Evolutionary conservation across 768 basidiomycete genomes (phyloP), one percentile per base, ranked within the genome.

Genomic region (Plicaturopsis crispa): DNA sequence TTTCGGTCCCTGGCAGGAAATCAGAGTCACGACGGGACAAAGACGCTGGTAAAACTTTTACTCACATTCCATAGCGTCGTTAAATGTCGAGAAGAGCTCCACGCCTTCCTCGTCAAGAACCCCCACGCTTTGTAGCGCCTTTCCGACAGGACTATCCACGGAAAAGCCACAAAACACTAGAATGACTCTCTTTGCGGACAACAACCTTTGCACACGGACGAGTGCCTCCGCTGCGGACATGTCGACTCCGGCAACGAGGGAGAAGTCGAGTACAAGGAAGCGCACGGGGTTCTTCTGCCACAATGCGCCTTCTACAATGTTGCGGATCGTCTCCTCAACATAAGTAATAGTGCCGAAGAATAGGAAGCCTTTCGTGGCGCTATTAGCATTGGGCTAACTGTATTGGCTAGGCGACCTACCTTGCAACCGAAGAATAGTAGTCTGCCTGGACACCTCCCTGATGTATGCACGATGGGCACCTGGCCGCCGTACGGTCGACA

Each of bases 161-260:
- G 66, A 58, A 34, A 86, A 74, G 0, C 94, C 94, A 54, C 93
- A 98, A 41, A 99, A 77, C 16, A 97, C 88, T 16, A 99, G 67
- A 1, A 82, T 73, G 38, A 97, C 83, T n/a, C 68, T 69, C 51
- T 83, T 84, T 2, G 75, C 75, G 4, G 74, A 66, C 20, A 97
- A 64, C 6, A 97, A 52, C 5, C 93, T 72, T 47, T 94, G 91
- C 6, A 97, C 72, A 7, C 94, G 76, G 26, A 97, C 86, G 47
- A 97, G 90, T 0, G 93, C 94, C 52, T 98, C 94, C 1, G 93
- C 89, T 3, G 93, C 78, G 0, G 88, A 93, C 73, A 96, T 83
- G 58, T 99, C 94, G 19, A 98, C 82, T 0, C 93, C 92, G 7
- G 75, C 76, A 1, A 91, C 92, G 22, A 89, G 76, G 22, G 83